These are phyloP conservation scores for Nigrograna mackinnonii DNA, from an alignment of 2,329 filamentous ascomycete species.

Conservation along the genomic window DNA sequence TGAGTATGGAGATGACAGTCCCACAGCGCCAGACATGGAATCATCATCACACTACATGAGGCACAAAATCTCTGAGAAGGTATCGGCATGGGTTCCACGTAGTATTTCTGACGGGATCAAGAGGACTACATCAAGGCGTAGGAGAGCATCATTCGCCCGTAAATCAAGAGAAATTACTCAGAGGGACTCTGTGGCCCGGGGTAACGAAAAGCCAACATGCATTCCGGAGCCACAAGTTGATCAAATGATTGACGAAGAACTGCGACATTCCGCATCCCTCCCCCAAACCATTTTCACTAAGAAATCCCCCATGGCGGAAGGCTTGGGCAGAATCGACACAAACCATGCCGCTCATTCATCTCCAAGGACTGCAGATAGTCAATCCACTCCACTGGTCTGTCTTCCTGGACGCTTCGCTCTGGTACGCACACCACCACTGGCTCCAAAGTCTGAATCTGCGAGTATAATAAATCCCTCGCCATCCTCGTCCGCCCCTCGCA, in stretches of 20 bases:
- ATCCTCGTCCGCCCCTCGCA: too few relatives aligned
- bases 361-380: too few relatives aligned
- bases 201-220: too few relatives aligned
- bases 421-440: conserved; percentile 16
- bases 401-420: conserved; percentile 26
- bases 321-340: background rate
- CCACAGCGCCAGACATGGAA: background rate
- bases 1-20: background rate
- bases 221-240: too few relatives aligned
- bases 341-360: background rate
- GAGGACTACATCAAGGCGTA: too few relatives aligned
- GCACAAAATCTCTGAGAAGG: conserved; percentile 8
- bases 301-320: too few relatives aligned
- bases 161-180: too few relatives aligned
- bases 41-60: conserved; percentile 5
- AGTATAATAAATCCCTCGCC: background rate
- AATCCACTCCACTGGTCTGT: conserved; percentile 18
- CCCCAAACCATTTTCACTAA: too few relatives aligned
- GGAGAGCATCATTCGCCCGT: too few relatives aligned
- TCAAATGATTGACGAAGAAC: too few relatives aligned
- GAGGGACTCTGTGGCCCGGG: too few relatives aligned
- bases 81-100: conserved; percentile 18
- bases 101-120: conserved; percentile 6
- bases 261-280: too few relatives aligned
- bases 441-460: conserved; percentile 1